These are phyloP conservation scores for Pholiota adiposa DNA, from an alignment of 1,284 basidiomycete species.

Conservation along the genomic window DNA sequence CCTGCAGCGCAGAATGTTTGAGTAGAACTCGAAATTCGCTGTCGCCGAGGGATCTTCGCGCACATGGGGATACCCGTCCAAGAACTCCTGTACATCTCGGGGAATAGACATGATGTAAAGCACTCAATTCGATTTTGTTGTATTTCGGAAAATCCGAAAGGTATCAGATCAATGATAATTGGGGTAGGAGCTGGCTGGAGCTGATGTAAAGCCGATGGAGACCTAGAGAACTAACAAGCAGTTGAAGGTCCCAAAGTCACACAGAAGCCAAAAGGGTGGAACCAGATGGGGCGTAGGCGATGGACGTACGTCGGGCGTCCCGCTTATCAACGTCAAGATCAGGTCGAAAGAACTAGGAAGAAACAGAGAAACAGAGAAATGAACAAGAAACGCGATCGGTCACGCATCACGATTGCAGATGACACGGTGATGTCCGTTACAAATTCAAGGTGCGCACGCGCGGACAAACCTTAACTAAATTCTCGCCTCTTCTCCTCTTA, in stretches of 20 bases:
- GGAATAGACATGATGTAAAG: slow-evolving; percentile 41
- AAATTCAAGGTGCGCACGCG: neutral
- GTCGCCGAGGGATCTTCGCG: slow-evolving; percentile 42
- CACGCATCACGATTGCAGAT: neutral
- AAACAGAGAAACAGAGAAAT: neutral
- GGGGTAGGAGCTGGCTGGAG: neutral
- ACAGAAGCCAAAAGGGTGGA: neutral
- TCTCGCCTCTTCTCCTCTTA: neutral
- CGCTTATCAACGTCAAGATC: neutral
- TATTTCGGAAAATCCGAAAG: neutral
- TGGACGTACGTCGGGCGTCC: neutral
- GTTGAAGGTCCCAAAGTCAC: neutral
- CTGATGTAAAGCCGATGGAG: neutral
- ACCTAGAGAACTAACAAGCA: neutral
- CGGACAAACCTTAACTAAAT: neutral
- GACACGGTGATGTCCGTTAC: neutral
- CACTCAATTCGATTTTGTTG: neutral
- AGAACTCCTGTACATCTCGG: slow-evolving; percentile 63
- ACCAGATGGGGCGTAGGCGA: neutral
- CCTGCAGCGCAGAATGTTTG: slow-evolving; percentile 55
- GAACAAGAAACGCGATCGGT: neutral
- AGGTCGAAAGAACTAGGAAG: neutral
- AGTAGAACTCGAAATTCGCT: slow-evolving; percentile 69
- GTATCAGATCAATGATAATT: neutral
- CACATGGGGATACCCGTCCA: slow-evolving; percentile 59